Conservation (phyloP, 2,329 filamentous ascomycete species). For the Stemphylium vesicarium region DNA sequence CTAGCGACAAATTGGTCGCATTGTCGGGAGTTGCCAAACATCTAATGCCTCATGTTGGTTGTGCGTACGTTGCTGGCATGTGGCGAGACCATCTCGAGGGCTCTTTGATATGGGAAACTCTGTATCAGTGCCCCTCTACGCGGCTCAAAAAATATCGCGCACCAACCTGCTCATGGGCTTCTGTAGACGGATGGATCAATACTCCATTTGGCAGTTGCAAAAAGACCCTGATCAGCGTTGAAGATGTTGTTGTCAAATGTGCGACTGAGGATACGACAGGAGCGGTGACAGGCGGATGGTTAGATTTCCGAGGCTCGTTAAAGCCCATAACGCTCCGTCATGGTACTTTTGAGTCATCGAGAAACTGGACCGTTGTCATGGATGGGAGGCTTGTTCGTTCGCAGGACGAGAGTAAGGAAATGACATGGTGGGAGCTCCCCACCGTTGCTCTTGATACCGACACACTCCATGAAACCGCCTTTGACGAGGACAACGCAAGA, state of each 20-base stretch:
- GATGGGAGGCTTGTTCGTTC: not conserved
- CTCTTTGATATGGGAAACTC: not conserved
- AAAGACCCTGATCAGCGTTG: not conserved
- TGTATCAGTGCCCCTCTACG: not conserved
- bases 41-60: not conserved
- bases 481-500: not conserved
- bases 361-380: not conserved
- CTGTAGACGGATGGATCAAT: conserved; percentile 3
- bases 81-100: conserved; percentile 11
- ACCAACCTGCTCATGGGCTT: conserved; percentile 22
- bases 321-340: conserved; percentile 1
- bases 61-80: conserved; percentile 19
- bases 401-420: not conserved
- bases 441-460: not conserved
- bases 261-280: conserved; percentile 15
- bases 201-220: not conserved
- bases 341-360: no score
- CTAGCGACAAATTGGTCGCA: conserved; percentile 16
- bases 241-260: conserved; percentile 7
- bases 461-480: not conserved
- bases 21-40: conserved; percentile 18
- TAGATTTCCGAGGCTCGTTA: conserved; percentile 8
- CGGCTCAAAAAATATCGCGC: conserved; percentile 11
- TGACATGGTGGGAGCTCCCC: not conserved
- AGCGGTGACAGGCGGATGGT: conserved; percentile 9